Conservation (phyloP, 2,329 filamentous ascomycete genomes). For the Dactylellina drechsleri region DNA sequence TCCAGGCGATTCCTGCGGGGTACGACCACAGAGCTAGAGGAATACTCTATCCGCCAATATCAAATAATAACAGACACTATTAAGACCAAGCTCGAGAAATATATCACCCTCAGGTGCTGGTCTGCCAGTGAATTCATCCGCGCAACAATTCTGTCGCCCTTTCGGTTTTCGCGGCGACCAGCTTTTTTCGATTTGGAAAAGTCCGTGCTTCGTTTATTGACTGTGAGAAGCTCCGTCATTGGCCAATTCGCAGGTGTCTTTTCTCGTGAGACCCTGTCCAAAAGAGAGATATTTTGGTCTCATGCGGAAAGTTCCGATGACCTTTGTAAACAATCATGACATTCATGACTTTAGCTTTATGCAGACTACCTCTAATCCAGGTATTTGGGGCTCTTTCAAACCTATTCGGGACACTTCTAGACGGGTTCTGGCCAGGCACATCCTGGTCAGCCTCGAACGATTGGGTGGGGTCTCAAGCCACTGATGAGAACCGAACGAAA, state of each 20-base stretch:
- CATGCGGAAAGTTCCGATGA: too few species aligned
- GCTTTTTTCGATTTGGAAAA: slow-evolving; percentile 2
- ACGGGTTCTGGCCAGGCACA: slow-evolving; percentile 30
- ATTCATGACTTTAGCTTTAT: slow-evolving; percentile 4
- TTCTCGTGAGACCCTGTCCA: slow-evolving; percentile 20
- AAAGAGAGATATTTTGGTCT: too few species aligned
- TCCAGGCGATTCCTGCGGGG: slow-evolving; percentile 10
- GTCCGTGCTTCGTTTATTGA: slow-evolving; percentile 38
- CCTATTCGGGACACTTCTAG: slow-evolving; percentile 24
- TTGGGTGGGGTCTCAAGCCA: slow-evolving; percentile 34
- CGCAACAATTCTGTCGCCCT: slow-evolving; percentile 30
- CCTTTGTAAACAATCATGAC: neutral
- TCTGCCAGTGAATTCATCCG: slow-evolving; percentile 18
- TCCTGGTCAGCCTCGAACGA: slow-evolving; percentile 22
- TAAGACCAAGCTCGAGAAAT: neutral
- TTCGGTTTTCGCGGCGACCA: slow-evolving; percentile 35
- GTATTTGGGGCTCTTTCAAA: neutral
- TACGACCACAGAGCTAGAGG: neutral
- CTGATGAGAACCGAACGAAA: slow-evolving; percentile 31
- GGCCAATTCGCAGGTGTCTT: slow-evolving; percentile 11
- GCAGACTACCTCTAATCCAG: too few species aligned
- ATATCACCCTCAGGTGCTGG: slow-evolving; percentile 16
- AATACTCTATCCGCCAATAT: neutral
- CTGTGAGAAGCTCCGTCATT: slow-evolving; percentile 19
- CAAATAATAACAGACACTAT: neutral